Percentiles rank a stretch among this genome's conserved stretches.
phyloP scores from a whole-genome alignment of 441 rosid species.

The Erodium moschatum region DNA sequence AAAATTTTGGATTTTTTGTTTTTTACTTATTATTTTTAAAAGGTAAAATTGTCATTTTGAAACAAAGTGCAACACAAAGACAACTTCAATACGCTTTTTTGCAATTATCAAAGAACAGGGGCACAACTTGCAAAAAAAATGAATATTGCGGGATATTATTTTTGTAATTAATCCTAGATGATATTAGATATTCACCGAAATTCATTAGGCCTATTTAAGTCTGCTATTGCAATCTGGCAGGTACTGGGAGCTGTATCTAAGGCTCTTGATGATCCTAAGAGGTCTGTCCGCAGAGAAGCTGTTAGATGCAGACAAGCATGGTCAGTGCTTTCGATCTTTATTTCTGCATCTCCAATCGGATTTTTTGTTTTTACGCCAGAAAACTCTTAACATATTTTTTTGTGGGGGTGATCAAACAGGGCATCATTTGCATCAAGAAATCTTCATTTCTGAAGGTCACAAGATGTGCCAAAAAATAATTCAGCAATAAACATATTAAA shows the following conservation, averaged over 20 bases:
- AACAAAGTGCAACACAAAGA: not conserved
- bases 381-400: no score
- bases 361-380: no score
- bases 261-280: slow-evolving; percentile 77
- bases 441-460: slow-evolving; percentile 24
- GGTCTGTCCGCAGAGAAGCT: slow-evolving; percentile 75
- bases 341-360: not conserved
- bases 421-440: slow-evolving; percentile 35
- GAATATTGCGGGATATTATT: no score
- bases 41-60: no score
- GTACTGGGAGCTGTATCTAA: slow-evolving; percentile 48
- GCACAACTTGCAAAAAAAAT: no score
- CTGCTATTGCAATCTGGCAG: slow-evolving; percentile 24
- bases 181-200: not conserved
- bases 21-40: no score
- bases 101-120: no score
- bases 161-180: no score
- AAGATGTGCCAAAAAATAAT: not conserved
- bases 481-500: no score
- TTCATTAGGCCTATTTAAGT: not conserved
- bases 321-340: slow-evolving; percentile 30
- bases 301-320: slow-evolving; percentile 72
- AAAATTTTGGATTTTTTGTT: no score
- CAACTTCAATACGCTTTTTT: no score
- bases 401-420: slow-evolving; percentile 28